Base-by-base conservation (phyloP, 208 protist species). In the Jaenimonas drosophilae region DNA sequence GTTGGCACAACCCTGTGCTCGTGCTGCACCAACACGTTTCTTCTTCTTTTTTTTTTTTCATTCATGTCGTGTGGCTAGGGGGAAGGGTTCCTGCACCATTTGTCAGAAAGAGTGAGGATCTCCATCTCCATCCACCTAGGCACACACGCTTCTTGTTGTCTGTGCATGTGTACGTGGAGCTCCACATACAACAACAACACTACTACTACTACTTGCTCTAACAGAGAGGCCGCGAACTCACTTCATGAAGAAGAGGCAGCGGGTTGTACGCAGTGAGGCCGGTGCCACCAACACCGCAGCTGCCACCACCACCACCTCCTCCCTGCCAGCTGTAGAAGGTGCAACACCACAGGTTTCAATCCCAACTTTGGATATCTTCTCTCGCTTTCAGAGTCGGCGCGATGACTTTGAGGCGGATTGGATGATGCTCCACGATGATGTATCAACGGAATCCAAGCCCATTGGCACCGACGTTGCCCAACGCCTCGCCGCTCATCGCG, bases 361-460 rank as follows among this genome's bases (percentile, higher is more conserved):
- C n/a, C n/a, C n/a, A 7, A 59, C 74, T 33, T n/a, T 81, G 12
- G 61, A 81, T 49, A 62, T 88, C 29, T 91, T 91, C 43, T 26
- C 63, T 2, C 56, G 62, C 0, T 91, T 91, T 51, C 82, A 91
- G 42, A 62, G 50, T 32, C 51, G 65, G 17, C 58, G 62, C 29
- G 53, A 52, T 19, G 82, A 91, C 57, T 91, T 88, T 36, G 70
- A 70, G 24, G 54, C 34, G 7, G 60, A 87, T 23, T 91, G 82
- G 82, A 33, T 83, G 9, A 47, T 91, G 51, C 9, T 87, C 27
- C 49, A 88, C 45, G 76, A 88, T 45, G 76, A 86, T 19, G 32
- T 54, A 7, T 14, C 42, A 17, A 33, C 39, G 7, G 59, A 45
- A 14, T 38, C 49, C 0, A 42, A 47, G 20, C 58, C 63, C 2